Percentiles rank a stretch among this genome's conserved stretches.
phyloP scores from a whole-genome alignment of 148 eudicot genomes.

The Oxyria digyna region DNA sequence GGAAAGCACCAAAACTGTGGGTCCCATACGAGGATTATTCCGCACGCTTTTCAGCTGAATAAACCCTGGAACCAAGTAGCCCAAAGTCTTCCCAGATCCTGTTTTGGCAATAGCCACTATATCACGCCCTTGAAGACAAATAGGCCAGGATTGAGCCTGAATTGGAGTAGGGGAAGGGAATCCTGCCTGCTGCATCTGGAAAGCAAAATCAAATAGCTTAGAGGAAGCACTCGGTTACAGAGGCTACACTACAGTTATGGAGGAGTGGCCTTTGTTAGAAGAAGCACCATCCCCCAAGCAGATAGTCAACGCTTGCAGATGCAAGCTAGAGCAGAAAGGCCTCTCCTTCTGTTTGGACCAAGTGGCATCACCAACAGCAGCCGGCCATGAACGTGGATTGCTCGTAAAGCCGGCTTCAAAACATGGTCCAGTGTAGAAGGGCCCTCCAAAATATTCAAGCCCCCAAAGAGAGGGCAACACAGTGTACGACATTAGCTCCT shows the following conservation, averaged over 20 bases:
- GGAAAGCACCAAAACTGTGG: slow-evolving; percentile 79
- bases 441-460: slow-evolving; percentile 53
- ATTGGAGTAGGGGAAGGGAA: slow-evolving; percentile 83
- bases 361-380: slow-evolving; percentile 76
- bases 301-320: slow-evolving; percentile 54
- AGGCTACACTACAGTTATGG: slow-evolving; percentile 3
- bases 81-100: slow-evolving; percentile 91
- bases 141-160: slow-evolving; percentile 95
- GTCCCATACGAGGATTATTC: slow-evolving; percentile 64
- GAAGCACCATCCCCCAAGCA: slow-evolving; percentile 66
- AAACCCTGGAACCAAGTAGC: slow-evolving; percentile 83
- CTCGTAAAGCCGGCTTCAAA: slow-evolving; percentile 73
- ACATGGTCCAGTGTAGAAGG: slow-evolving; percentile 56
- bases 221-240: slow-evolving; percentile 12
- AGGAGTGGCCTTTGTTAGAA: slow-evolving; percentile 30
- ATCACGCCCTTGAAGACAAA: slow-evolving; percentile 72
- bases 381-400: slow-evolving; percentile 65
- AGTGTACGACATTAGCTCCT: slow-evolving; percentile 99
- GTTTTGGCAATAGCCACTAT: slow-evolving; percentile 90
- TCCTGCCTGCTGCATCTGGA: slow-evolving; percentile 73
- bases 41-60: slow-evolving; percentile 49
- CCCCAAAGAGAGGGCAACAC: slow-evolving; percentile 71
- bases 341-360: slow-evolving; percentile 74
- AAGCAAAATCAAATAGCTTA: slow-evolving; percentile 23
- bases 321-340: slow-evolving; percentile 70